These are phyloP conservation scores for Talaromyces sp. DNA, from an alignment of 2,329 filamentous ascomycete species.

Conservation along the genomic window DNA sequence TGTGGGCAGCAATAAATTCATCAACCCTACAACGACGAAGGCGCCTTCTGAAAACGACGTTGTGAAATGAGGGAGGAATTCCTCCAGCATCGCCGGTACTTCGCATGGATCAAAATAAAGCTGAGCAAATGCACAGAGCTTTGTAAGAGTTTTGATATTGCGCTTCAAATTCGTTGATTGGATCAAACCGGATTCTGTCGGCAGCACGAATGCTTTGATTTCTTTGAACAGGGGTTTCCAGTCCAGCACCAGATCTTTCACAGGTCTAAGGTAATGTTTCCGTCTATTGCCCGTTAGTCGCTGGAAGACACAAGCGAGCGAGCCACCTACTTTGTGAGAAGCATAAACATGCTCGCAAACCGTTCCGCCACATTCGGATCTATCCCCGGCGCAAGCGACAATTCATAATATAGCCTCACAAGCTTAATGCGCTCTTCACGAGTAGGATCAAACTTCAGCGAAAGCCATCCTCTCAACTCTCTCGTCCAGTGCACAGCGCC, in stretches of 20 bases:
- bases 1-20: slow-evolving; percentile 87
- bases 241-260: slow-evolving; percentile 84
- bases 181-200: slow-evolving; percentile 68
- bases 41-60: slow-evolving; percentile 88
- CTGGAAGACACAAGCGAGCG: not conserved
- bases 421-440: slow-evolving; percentile 77
- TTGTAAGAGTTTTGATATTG: slow-evolving; percentile 71
- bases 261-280: slow-evolving; percentile 90
- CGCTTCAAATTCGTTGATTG: slow-evolving; percentile 62
- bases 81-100: slow-evolving; percentile 74
- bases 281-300: slow-evolving; percentile 54
- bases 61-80: slow-evolving; percentile 82
- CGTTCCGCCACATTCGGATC: slow-evolving; percentile 78
- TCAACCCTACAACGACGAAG: slow-evolving; percentile 82
- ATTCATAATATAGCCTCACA: slow-evolving; percentile 89
- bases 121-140: slow-evolving; percentile 85
- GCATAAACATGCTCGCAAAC: slow-evolving; percentile 95
- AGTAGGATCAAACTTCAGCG: slow-evolving; percentile 94
- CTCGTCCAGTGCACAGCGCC: slow-evolving; percentile 96
- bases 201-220: slow-evolving; percentile 83
- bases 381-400: slow-evolving; percentile 83
- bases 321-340: slow-evolving; percentile 72
- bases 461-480: slow-evolving; percentile 91
- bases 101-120: slow-evolving; percentile 89
- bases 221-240: slow-evolving; percentile 93